phyloP scores from a whole-genome alignment of 257 asterid genomes.

The Leonotis leonurus region DNA sequence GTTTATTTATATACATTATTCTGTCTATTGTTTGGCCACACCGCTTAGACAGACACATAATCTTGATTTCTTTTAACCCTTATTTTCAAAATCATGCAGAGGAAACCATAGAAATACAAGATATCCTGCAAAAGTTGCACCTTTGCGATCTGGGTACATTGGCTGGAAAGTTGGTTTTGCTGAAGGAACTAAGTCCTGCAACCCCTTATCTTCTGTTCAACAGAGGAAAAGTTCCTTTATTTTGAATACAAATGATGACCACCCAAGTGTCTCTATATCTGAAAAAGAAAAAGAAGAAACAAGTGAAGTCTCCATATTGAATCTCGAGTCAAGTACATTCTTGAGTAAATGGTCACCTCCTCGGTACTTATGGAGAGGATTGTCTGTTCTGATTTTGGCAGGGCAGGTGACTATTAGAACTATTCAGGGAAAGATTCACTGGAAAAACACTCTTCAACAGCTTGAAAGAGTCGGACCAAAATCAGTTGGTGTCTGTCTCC shows the following conservation, averaged over 20 bases:
- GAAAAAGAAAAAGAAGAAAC: constrained; percentile 42
- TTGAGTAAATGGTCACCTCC: constrained; percentile 84
- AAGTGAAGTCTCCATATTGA: constrained; percentile 19
- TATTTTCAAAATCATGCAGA: constrained; percentile 29
- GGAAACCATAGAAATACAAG: constrained; percentile 20
- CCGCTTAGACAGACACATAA: neutral
- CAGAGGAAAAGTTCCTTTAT: constrained; percentile 23
- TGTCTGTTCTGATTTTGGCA: constrained; percentile 58
- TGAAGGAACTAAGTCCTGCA: constrained; percentile 24
- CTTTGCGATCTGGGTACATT: constrained; percentile 19
- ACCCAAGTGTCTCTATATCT: constrained; percentile 33
- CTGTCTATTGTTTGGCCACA: neutral
- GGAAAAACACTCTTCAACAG: constrained; percentile 86
- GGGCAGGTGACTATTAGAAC: constrained; percentile 69
- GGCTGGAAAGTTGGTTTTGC: constrained; percentile 28
- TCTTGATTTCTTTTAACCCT: neutral
- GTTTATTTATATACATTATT: constrained; percentile 19
- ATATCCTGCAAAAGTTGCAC: constrained; percentile 16
- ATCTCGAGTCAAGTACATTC: constrained; percentile 32
- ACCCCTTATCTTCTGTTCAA: constrained; percentile 22
- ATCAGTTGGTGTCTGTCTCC: constrained; percentile 86
- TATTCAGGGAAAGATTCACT: constrained; percentile 65
- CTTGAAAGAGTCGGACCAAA: constrained; percentile 85
- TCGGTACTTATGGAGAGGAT: constrained; percentile 85
- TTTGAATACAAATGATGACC: constrained; percentile 48